Conservation (phyloP, 495 filamentous ascomycete species). For the Monascus purpureus region DNA sequence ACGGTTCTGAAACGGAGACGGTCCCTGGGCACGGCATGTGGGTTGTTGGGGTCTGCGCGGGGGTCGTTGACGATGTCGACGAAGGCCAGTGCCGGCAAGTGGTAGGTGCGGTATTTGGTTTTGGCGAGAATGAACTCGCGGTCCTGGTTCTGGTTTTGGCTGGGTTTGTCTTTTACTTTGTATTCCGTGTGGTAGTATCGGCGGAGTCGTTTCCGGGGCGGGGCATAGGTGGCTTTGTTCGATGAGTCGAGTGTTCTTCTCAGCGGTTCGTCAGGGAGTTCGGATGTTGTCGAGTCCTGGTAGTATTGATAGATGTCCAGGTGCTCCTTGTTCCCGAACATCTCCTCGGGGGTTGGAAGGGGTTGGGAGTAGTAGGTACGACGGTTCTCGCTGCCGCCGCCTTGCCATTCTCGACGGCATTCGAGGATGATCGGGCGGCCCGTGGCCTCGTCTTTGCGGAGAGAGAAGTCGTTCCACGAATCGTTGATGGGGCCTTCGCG, state of each 20-base stretch:
- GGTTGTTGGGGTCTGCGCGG: slow-evolving; percentile 12
- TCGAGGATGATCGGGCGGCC: slow-evolving; percentile 51
- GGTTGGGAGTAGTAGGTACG: slow-evolving; percentile 56
- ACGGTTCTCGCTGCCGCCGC: slow-evolving; percentile 41
- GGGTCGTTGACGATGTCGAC: slow-evolving; percentile 54
- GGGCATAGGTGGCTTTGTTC: slow-evolving; percentile 24
- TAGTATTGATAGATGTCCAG: neutral
- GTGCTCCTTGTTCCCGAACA: slow-evolving; percentile 3
- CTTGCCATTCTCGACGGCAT: slow-evolving; percentile 55
- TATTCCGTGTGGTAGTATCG: slow-evolving; percentile 33
- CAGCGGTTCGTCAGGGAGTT: slow-evolving; percentile 18
- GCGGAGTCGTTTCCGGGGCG: slow-evolving; percentile 24
- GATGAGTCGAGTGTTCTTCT: slow-evolving; percentile 13
- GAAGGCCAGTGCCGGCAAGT: slow-evolving; percentile 43
- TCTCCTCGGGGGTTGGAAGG: slow-evolving; percentile 33
- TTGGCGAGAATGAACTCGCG: slow-evolving; percentile 41
- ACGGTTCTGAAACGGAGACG: slow-evolving; percentile 41
- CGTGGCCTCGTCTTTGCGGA: slow-evolving; percentile 49
- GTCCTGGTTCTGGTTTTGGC: slow-evolving; percentile 15
- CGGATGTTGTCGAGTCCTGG: neutral
- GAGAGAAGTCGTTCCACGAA: slow-evolving; percentile 53
- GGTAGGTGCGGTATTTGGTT: slow-evolving; percentile 46
- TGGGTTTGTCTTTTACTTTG: slow-evolving; percentile 21
- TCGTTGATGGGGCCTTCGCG: slow-evolving; percentile 66
- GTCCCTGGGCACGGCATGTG: slow-evolving; percentile 21